These are phyloP conservation scores for Tothia fuscella DNA, from an alignment of 2,329 filamentous ascomycete genomes.

Conservation along the genomic window DNA sequence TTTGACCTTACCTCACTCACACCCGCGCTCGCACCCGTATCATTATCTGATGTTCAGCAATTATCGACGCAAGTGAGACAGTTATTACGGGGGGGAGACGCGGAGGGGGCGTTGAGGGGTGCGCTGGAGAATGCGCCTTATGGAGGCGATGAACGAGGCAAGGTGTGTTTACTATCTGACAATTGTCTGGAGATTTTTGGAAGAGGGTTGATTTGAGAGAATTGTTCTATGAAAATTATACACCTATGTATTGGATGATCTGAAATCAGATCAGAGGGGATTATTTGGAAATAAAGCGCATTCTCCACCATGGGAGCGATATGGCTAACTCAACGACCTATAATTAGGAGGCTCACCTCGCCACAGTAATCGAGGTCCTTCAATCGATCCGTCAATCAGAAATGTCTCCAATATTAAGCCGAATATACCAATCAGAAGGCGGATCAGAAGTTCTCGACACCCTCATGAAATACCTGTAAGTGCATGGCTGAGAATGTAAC, in stretches of 20 bases:
- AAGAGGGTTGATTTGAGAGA: too few species aligned
- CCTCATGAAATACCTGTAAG: slow-evolving; percentile 94
- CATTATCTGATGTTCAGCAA: slow-evolving; percentile 65
- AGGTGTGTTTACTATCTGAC: slow-evolving; percentile 32
- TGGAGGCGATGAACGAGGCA: slow-evolving; percentile 41
- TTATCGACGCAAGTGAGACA: slow-evolving; percentile 75
- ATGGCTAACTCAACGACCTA: too few species aligned
- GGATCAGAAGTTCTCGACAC: slow-evolving; percentile 82
- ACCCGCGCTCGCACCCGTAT: slow-evolving; percentile 61
- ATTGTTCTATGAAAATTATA: too few species aligned
- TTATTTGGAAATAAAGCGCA: too few species aligned
- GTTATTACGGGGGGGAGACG: slow-evolving; percentile 73
- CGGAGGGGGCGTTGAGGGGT: slow-evolving; percentile 72
- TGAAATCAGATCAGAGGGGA: too few species aligned
- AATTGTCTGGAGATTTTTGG: too few species aligned
- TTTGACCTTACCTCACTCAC: slow-evolving; percentile 80
- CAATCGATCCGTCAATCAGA: slow-evolving; percentile 94
- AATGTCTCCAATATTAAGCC: slow-evolving; percentile 78
- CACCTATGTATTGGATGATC: too few species aligned
- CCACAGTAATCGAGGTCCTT: slow-evolving; percentile 82
- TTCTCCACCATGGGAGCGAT: too few species aligned
- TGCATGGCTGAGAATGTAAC: too few species aligned
- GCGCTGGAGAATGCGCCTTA: slow-evolving; percentile 78
- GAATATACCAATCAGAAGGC: slow-evolving; percentile 65
- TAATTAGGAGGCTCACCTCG: slow-evolving; percentile 78